Conservation (phyloP, 768 basidiomycete genomes). For the Termitomyces bulborhizus region DNA sequence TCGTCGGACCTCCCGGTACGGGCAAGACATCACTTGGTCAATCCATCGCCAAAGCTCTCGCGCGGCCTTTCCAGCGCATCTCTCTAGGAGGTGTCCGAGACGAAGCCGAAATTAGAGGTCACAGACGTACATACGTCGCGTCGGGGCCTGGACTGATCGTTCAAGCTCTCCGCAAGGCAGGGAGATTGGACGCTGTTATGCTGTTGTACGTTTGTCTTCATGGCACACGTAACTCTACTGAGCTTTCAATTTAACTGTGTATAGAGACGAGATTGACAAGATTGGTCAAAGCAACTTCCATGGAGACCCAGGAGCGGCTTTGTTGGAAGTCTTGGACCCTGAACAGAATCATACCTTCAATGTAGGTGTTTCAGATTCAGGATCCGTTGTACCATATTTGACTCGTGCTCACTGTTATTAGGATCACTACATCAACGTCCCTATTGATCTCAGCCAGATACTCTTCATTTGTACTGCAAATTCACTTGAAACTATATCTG, state of each 20-base stretch:
- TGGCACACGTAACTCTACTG: slow-evolving; percentile 2
- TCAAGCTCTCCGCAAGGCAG: slow-evolving; percentile 81
- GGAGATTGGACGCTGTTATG: slow-evolving; percentile 73
- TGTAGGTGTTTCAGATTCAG: slow-evolving; percentile 27
- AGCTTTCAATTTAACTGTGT: background rate
- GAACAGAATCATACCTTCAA: slow-evolving; percentile 87
- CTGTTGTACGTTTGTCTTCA: slow-evolving; percentile 39
- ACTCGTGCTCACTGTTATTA: slow-evolving; percentile 21
- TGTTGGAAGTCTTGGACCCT: slow-evolving; percentile 90
- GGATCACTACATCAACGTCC: slow-evolving; percentile 91
- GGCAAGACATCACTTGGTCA: slow-evolving; percentile 92
- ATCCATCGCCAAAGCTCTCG: slow-evolving; percentile 78
- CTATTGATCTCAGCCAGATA: slow-evolving; percentile 82
- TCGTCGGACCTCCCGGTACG: slow-evolving; percentile 87
- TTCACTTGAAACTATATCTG: slow-evolving; percentile 81
- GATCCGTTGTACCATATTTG: background rate
- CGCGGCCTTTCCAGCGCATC: slow-evolving; percentile 86
- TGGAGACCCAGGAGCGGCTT: slow-evolving; percentile 86
- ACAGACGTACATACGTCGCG: slow-evolving; percentile 82
- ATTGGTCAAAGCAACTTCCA: slow-evolving; percentile 83
- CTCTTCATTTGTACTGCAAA: slow-evolving; percentile 94
- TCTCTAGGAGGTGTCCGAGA: slow-evolving; percentile 90
- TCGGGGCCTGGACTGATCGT: slow-evolving; percentile 82
- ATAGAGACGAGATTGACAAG: slow-evolving; percentile 87
- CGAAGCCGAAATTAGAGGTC: slow-evolving; percentile 63